Percentiles rank a stretch among this genome's conserved stretches.
These are phyloP conservation scores for Hypoxylon subgilvum DNA, from an alignment of 495 filamentous ascomycete genomes.

Conservation along the genomic window DNA sequence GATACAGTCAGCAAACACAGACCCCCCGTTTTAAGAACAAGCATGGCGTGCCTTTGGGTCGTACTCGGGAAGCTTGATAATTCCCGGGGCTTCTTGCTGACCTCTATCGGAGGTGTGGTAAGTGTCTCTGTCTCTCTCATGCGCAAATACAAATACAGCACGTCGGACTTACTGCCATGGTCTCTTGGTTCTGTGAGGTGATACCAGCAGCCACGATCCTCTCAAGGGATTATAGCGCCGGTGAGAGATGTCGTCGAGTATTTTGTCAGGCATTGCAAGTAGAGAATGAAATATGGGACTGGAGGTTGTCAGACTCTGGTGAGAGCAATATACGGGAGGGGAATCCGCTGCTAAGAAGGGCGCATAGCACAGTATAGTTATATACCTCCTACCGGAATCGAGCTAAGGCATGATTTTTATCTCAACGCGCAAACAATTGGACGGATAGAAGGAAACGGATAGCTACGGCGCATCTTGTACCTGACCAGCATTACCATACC, in stretches of 20 bases:
- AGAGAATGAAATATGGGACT: not conserved
- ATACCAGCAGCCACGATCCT: conserved; percentile 89
- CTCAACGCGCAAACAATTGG: conserved; percentile 17
- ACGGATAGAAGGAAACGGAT: conserved; percentile 2
- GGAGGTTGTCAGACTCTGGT: not conserved
- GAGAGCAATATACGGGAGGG: no score
- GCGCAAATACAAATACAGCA: not conserved
- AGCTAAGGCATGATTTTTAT: no score
- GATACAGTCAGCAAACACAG: conserved; percentile 14
- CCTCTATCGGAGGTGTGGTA: conserved; percentile 63
- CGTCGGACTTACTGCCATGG: conserved; percentile 88
- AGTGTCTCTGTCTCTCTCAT: conserved; percentile 10
- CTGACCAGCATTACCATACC: conserved; percentile 13
- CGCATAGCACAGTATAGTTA: not conserved
- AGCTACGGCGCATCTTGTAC: conserved; percentile 4
- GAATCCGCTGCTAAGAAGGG: not conserved
- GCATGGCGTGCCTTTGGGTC: conserved; percentile 67
- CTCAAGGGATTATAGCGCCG: conserved; percentile 90
- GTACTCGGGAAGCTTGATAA: conserved; percentile 76
- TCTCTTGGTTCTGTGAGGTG: conserved; percentile 92
- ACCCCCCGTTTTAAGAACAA: not conserved
- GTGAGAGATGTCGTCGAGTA: conserved; percentile 97
- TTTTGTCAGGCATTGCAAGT: conserved; percentile 60
- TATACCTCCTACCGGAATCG: not conserved
- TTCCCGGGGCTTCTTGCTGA: conserved; percentile 82